These are phyloP conservation scores for Rosa rugosa DNA, from an alignment of 306 rosid genomes.

Conservation along the genomic window DNA sequence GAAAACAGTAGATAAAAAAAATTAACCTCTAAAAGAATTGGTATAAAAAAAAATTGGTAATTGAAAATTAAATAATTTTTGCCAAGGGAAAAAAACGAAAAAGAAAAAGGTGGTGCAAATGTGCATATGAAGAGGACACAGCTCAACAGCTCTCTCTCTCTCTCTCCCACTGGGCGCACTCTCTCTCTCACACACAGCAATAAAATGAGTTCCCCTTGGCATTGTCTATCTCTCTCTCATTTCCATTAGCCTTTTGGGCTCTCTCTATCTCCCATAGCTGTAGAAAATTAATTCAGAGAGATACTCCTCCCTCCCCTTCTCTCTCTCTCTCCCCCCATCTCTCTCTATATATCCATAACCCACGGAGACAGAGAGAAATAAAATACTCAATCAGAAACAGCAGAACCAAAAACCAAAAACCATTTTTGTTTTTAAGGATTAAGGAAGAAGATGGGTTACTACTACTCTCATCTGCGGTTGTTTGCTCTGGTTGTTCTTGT, in stretches of 20 bases:
- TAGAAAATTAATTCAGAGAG: background rate
- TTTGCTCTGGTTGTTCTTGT: conserved; percentile 21
- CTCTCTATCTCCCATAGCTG: conserved; percentile 30
- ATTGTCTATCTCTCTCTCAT: conserved; percentile 21
- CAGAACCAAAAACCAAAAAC: conserved; percentile 15
- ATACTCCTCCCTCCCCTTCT: conserved; percentile 6
- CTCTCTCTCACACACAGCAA: conserved; percentile 29
- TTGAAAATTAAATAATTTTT: too few species aligned
- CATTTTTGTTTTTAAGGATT: conserved; percentile 6
- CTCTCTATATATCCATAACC: background rate
- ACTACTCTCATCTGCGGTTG: conserved; percentile 20
- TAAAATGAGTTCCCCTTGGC: conserved; percentile 46
- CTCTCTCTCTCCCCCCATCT: conserved; percentile 16
- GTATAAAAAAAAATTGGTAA: too few species aligned
- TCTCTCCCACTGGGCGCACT: conserved; percentile 18
- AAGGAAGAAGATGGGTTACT: conserved; percentile 38
- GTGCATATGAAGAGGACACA: conserved; percentile 45
- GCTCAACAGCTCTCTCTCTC: conserved; percentile 38
- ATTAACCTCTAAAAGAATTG: background rate
- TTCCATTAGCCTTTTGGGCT: conserved; percentile 15
- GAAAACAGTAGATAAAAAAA: too few species aligned
- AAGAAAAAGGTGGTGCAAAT: conserved; percentile 14
- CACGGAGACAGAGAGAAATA: background rate
- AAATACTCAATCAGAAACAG: conserved; percentile 6
- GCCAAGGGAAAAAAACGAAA: background rate